A percentile compares a stretch with the other conserved stretches of the same genome.
phyloP scores from a whole-genome alignment of 345 rosid genomes.

The Cardamine chenopodiifolia region DNA sequence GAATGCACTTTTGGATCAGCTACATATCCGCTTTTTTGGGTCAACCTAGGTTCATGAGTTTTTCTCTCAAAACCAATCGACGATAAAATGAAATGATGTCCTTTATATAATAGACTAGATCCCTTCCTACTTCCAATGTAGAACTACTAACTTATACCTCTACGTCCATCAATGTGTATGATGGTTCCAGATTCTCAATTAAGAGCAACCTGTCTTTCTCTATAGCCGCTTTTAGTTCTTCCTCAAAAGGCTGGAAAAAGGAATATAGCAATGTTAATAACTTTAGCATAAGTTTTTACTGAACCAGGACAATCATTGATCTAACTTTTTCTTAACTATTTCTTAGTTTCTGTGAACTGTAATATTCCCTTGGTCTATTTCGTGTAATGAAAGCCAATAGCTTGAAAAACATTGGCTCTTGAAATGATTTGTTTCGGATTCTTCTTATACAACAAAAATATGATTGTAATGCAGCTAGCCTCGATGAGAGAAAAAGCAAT shows the following conservation, averaged over 20 bases:
- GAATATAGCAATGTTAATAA: slow-evolving; percentile 11
- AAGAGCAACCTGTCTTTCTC: slow-evolving; percentile 44
- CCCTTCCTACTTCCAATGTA: slow-evolving; percentile 9
- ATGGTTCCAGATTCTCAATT: slow-evolving; percentile 61
- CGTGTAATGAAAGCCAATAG: slow-evolving; percentile 15
- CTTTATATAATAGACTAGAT: not conserved
- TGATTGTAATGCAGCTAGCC: slow-evolving; percentile 12
- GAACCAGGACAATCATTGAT: not conserved
- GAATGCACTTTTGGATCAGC: not conserved
- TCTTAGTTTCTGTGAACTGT: not conserved
- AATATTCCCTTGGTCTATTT: slow-evolving; percentile 1
- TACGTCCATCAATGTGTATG: slow-evolving; percentile 56
- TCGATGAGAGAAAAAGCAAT: slow-evolving; percentile 8
- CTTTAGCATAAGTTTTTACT: not conserved
- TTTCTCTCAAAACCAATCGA: not conserved
- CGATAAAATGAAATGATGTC: not conserved
- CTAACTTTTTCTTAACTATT: not conserved
- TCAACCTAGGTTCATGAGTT: slow-evolving; percentile 7
- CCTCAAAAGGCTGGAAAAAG: slow-evolving; percentile 53
- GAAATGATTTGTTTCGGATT: slow-evolving; percentile 8
- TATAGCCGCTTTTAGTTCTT: slow-evolving; percentile 47
- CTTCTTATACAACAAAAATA: slow-evolving; percentile 8
- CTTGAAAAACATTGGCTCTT: slow-evolving; percentile 10
- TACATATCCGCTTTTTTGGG: slow-evolving; percentile 8
- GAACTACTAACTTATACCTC: slow-evolving; percentile 49